These are phyloP conservation scores for Phytophthora capsici DNA, from an alignment of 352 stramenopile species.

Conservation along the genomic window DNA sequence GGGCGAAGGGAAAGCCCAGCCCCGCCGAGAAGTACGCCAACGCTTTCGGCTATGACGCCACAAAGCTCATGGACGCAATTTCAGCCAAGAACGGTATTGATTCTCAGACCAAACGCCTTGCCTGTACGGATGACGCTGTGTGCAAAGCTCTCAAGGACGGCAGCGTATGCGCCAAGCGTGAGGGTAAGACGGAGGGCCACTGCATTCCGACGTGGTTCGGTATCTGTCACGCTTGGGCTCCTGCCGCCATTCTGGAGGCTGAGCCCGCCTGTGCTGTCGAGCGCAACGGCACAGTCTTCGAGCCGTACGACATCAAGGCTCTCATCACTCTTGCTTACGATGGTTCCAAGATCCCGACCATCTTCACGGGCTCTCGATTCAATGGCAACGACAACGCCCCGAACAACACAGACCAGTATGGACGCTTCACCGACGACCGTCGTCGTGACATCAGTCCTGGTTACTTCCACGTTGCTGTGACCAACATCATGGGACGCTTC, in stretches of 20 bases:
- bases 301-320: conserved; percentile 69
- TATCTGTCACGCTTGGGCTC: conserved; percentile 69
- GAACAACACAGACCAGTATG: conserved; percentile 58
- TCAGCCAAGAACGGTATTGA: conserved; percentile 56
- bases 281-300: conserved; percentile 58
- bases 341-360: conserved; percentile 51
- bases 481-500: conserved; percentile 61
- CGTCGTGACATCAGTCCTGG: conserved; percentile 55
- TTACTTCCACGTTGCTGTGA: conserved; percentile 60
- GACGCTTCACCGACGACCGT: conserved; percentile 46
- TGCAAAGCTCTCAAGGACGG: conserved; percentile 44
- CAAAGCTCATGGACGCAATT: conserved; percentile 51
- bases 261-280: conserved; percentile 55
- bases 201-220: conserved; percentile 70
- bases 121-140: conserved; percentile 38
- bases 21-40: conserved; percentile 60
- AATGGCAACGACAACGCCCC: conserved; percentile 48
- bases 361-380: conserved; percentile 65
- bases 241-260: conserved; percentile 54
- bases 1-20: conserved; percentile 43
- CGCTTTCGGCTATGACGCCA: conserved; percentile 52
- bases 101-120: conserved; percentile 35
- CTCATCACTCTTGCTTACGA: conserved; percentile 61
- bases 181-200: conserved; percentile 34
- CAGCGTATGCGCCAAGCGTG: conserved; percentile 54